phyloP scores from a whole-genome alignment of 805 yeast genomes.

The Metschnikowia anglica region DNA sequence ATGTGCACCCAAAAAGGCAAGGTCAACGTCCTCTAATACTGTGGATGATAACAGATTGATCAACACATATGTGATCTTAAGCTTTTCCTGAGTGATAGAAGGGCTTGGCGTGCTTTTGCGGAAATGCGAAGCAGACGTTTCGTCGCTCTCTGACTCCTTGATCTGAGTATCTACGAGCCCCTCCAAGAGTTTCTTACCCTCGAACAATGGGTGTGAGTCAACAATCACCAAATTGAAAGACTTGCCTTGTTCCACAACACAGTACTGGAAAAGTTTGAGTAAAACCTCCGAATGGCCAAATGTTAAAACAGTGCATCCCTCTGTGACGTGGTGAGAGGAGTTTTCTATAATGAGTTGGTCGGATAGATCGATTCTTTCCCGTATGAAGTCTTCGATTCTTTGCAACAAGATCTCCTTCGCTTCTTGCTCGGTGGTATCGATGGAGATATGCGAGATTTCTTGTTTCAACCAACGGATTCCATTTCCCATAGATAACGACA shows the following conservation, averaged over 20 bases:
- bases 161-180: slow-evolving; percentile 50
- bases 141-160: slow-evolving; percentile 20
- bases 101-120: slow-evolving; percentile 18
- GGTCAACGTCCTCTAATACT: slow-evolving; percentile 81
- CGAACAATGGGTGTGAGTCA: slow-evolving; percentile 92
- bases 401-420: slow-evolving; percentile 67
- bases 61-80: slow-evolving; percentile 75
- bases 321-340: slow-evolving; percentile 72
- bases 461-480: slow-evolving; percentile 97
- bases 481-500: slow-evolving; percentile 94
- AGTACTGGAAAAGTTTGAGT: slow-evolving; percentile 66
- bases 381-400: slow-evolving; percentile 75
- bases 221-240: slow-evolving; percentile 78
- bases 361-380: slow-evolving; percentile 81
- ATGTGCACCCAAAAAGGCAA: slow-evolving; percentile 93
- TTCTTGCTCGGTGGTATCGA: slow-evolving; percentile 62
- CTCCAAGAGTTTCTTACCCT: slow-evolving; percentile 78
- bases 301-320: slow-evolving; percentile 78
- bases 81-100: slow-evolving; percentile 47
- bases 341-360: slow-evolving; percentile 78
- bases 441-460: slow-evolving; percentile 78
- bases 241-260: slow-evolving; percentile 58
- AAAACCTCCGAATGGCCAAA: slow-evolving; percentile 88
- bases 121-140: slow-evolving; percentile 16
- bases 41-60: slow-evolving; percentile 73